Conservation (phyloP, 352 stramenopile genomes). For the Pilasporangium apinafurcum region DNA sequence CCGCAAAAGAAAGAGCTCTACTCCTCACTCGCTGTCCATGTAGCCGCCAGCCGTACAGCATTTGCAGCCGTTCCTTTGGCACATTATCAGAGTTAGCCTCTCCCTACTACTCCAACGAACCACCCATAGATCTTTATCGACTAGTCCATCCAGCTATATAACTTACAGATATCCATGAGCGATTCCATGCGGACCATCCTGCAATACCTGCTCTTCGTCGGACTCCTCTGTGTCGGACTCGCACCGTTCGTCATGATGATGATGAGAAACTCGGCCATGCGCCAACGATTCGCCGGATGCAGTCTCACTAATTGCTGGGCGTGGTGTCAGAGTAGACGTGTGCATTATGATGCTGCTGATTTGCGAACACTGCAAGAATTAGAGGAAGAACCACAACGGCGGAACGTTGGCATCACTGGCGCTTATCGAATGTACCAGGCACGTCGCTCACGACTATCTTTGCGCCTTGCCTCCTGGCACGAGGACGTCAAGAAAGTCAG, state of each 20-base stretch:
- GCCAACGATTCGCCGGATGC: constrained; percentile 21
- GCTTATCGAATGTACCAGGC: constrained; percentile 52
- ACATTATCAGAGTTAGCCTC: too few species aligned
- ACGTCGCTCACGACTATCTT: constrained; percentile 31
- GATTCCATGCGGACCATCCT: constrained; percentile 27
- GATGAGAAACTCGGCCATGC: constrained; percentile 29
- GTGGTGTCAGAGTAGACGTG: constrained; percentile 12
- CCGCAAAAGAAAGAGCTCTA: too few species aligned
- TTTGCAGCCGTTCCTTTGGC: too few species aligned
- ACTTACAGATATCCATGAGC: too few species aligned
- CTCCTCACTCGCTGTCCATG: too few species aligned
- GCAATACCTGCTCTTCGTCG: constrained; percentile 39
- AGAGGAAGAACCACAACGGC: constrained; percentile 26
- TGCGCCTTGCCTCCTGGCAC: constrained; percentile 55
- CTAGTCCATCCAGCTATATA: too few species aligned
- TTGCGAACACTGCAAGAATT: constrained; percentile 47
- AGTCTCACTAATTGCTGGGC: constrained; percentile 9
- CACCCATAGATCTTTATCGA: too few species aligned
- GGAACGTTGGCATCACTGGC: constrained; percentile 41
- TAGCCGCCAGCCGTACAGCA: too few species aligned
- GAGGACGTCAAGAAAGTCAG: constrained; percentile 45
- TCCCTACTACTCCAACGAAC: too few species aligned
- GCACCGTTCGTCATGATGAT: constrained; percentile 40
- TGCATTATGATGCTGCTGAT: constrained; percentile 51
- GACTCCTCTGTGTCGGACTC: constrained; percentile 33